Base-by-base conservation (phyloP, 768 basidiomycete species). In the Podaxis sp. region DNA sequence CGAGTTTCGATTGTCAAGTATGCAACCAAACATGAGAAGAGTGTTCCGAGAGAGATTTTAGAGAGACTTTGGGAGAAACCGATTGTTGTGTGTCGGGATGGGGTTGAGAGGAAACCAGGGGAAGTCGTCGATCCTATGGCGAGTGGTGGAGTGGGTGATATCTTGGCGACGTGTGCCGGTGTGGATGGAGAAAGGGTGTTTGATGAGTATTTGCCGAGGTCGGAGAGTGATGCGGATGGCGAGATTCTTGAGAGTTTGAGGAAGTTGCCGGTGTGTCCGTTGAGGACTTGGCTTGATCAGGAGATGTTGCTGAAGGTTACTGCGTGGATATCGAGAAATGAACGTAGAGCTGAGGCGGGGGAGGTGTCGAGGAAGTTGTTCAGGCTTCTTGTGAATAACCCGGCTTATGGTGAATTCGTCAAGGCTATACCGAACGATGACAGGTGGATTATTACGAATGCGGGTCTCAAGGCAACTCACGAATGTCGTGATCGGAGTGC, bases 401-500 rank as follows among this genome's bases (percentile, higher is more conserved):
- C 55, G 5, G 44, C 4, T 1, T 56, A 63, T 40, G 61, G 54
- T 24, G 38, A 56, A 13, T 48, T 63, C 4, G 49, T 63, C 13
- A 48, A 19, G 17, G 38, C 36, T 8, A 63, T 63, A 22, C 61
- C 61, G 13, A 51, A 36, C 1, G 53, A 39, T 5, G n/a, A 22
- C 17, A 36, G 19, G 26, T 63, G 61, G 61, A 63, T 63, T 40
- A 33, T 28, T 1, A 63, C 61, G 15, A 56, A 56, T 15, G 30
- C 24, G 15, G 61, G 61, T 1, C 17, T 63, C 6, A 63, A 52
- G 28, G 61, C 61, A 11, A 44, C 36, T 8, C 54, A 63, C 3
- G 61, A 63, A 39, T 63, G 61, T 51, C 42, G 61, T n/a, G 53
- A 63, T 51, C 53, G 53, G 12, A 57, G 19, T 26, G 24, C 54